Base-by-base conservation (phyloP, 345 rosid genomes). In the Brassica rapa region DNA sequence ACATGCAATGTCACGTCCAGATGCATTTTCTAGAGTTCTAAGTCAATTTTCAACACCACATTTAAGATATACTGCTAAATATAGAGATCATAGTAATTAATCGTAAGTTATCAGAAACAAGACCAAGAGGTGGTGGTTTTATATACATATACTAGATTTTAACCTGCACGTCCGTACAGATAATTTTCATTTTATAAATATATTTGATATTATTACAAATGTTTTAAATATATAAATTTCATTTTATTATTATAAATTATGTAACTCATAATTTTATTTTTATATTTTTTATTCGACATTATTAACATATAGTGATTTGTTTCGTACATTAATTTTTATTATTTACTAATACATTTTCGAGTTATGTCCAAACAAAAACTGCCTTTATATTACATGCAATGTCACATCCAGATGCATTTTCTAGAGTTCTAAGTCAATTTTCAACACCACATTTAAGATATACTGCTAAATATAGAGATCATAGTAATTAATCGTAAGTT, bases 41-140 rank as follows among this genome's bases (percentile, higher is more conserved):
- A 51, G 70, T 73, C 70, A 64, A 49, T 62, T 0, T 73, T 73
- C 30, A 72, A 72, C 56, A 12, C 55, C 6, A 49, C 55, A 49
- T 14, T 49, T 49, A 49, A 4, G 55, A n/a, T 49, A 49, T 49
- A 16, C 55, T 25, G 30, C 8, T 30, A 75, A 55, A 37, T 8
- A 24, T 66, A 56, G 14, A 53, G 7, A 3, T 66, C 37, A 62
- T 30, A 46, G n/a, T 33, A 60, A 14, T 49, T n/a, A 8, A 25
- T 39, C 27, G 5, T 16, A 46, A 63, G 30, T 43, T 43, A 62
- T 30, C 11, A n/a, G 10, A 62, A 30, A 62, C 8, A 65, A 65
- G 37, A 74, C 11, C 21, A 19, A 19, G 21, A 19, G 21, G 21
- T 19, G 21, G 21, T 19, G 21, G 21, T 19, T 19, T 19, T 19